Percentiles rank a stretch among this genome's conserved stretches.
Conservation (phyloP, 257 asterid genomes). For the Rhazya stricta region DNA sequence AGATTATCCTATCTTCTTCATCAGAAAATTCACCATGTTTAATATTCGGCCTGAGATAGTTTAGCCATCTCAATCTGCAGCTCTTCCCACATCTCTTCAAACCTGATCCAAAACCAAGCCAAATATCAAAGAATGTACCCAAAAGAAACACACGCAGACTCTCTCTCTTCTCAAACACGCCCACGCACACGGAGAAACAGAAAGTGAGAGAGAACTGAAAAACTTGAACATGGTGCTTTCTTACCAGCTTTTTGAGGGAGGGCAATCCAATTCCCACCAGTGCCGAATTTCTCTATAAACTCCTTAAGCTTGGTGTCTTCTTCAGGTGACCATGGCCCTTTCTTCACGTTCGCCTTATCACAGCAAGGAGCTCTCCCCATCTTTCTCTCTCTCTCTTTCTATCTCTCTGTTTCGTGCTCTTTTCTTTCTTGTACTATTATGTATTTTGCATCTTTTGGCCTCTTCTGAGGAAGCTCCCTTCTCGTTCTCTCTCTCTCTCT, state of each 20-base stretch:
- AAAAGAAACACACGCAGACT: not conserved
- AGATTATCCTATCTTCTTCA: constrained; percentile 73
- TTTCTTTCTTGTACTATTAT: constrained; percentile 12
- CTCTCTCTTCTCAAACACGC: no score
- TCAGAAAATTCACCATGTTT: constrained; percentile 88
- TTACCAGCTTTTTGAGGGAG: constrained; percentile 88
- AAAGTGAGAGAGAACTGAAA: not conserved
- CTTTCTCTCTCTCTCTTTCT: constrained; percentile 21
- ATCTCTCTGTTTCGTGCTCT: constrained; percentile 20
- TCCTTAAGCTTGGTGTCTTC: constrained; percentile 88
- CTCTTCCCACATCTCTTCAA: constrained; percentile 87
- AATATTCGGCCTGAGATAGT: constrained; percentile 78
- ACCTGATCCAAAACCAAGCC: constrained; percentile 33
- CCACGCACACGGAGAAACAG: constrained; percentile 4
- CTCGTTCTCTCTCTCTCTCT: constrained; percentile 13
- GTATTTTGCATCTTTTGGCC: constrained; percentile 11
- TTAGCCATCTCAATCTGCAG: constrained; percentile 90
- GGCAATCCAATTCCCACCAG: constrained; percentile 83
- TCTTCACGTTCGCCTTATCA: constrained; percentile 88
- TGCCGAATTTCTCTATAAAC: constrained; percentile 65
- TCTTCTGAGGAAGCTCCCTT: constrained; percentile 20
- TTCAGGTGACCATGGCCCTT: constrained; percentile 96
- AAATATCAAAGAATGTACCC: not conserved
- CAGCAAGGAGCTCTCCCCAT: constrained; percentile 99
- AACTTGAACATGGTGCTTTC: not conserved